A percentile compares a stretch with the other conserved stretches of the same genome.
These are phyloP conservation scores for Nakazawaea sp. DNA, from an alignment of 805 yeast genomes.

Conservation along the genomic window DNA sequence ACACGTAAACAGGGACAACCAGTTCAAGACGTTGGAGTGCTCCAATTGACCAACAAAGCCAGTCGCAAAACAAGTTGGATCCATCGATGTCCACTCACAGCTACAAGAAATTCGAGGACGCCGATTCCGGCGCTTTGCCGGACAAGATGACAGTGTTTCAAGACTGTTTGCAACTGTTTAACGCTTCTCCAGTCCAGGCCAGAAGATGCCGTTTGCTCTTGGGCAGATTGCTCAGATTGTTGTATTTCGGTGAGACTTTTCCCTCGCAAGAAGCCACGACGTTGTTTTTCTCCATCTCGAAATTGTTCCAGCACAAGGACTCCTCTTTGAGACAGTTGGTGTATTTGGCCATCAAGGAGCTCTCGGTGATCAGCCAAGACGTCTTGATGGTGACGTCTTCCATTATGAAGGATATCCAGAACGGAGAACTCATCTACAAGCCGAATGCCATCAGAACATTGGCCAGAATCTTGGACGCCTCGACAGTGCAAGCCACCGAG, in stretches of 20 bases:
- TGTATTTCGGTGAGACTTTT: constrained; percentile 82
- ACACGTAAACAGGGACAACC: too few species aligned
- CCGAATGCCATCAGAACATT: constrained; percentile 94
- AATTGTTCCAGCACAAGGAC: constrained; percentile 89
- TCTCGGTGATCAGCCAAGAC: constrained; percentile 78
- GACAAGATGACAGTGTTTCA: constrained; percentile 98
- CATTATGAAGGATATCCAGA: constrained; percentile 96
- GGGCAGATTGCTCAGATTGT: constrained; percentile 74
- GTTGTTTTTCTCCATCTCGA: constrained; percentile 87
- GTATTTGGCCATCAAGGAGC: constrained; percentile 88
- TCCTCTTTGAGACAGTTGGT: constrained; percentile 87
- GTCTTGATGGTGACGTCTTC: constrained; percentile 97
- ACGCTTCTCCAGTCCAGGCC: constrained; percentile 84
- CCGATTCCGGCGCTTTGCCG: constrained; percentile 60
- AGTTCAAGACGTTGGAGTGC: too few species aligned
- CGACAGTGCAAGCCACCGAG: constrained; percentile 90
- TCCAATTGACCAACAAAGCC: too few species aligned
- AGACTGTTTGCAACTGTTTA: constrained; percentile 89
- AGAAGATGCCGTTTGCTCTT: constrained; percentile 78
- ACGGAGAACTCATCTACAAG: constrained; percentile 76
- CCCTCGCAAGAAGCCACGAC: constrained; percentile 88
- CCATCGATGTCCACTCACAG: constrained; percentile 79
- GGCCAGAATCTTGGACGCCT: constrained; percentile 80
- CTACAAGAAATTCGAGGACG: constrained; percentile 79
- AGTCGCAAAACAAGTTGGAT: too few species aligned